A percentile compares a stretch with the other conserved stretches of the same genome.
phyloP scores from a whole-genome alignment of 768 basidiomycete species.

The Termitomyces sp. region DNA sequence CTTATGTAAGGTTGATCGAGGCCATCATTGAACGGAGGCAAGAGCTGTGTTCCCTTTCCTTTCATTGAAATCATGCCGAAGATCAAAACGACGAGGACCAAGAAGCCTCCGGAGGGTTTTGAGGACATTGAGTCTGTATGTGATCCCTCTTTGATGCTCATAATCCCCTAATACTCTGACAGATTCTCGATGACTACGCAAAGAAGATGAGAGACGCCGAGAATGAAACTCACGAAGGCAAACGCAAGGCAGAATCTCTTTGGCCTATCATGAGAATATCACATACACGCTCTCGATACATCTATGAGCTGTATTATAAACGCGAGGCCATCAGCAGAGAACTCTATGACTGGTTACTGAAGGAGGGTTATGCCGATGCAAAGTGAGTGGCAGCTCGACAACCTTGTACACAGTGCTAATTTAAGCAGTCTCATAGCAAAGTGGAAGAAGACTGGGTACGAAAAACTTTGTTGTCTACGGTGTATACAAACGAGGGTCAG shows the following conservation, averaged over 20 bases:
- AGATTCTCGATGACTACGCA: constrained; percentile 97
- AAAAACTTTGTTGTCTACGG: constrained; percentile 93
- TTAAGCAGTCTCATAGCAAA: constrained; percentile 83
- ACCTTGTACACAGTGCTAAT: constrained; percentile 1
- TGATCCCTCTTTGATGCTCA: not conserved
- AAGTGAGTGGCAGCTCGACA: constrained; percentile 57
- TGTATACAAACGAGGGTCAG: constrained; percentile 91
- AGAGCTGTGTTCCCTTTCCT: not conserved
- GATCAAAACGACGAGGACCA: constrained; percentile 88
- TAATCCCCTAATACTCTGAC: constrained; percentile 5
- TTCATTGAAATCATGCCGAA: constrained; percentile 68
- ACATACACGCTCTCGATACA: constrained; percentile 92
- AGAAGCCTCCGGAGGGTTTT: constrained; percentile 90
- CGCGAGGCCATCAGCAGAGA: constrained; percentile 91
- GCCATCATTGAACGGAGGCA: constrained; percentile 2
- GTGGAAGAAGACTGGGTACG: constrained; percentile 99
- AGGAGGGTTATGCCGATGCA: constrained; percentile 94
- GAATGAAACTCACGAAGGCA: constrained; percentile 97
- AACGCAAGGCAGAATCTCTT: constrained; percentile 86
- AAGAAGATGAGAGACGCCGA: constrained; percentile 99
- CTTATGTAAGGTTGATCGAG: constrained; percentile 14
- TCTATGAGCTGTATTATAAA: constrained; percentile 98
- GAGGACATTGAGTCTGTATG: constrained; percentile 86
- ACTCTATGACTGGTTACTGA: constrained; percentile 96
- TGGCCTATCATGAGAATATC: constrained; percentile 99